These are phyloP conservation scores for Thelonectria olida DNA, from an alignment of 2,329 filamentous ascomycete species.

Conservation along the genomic window DNA sequence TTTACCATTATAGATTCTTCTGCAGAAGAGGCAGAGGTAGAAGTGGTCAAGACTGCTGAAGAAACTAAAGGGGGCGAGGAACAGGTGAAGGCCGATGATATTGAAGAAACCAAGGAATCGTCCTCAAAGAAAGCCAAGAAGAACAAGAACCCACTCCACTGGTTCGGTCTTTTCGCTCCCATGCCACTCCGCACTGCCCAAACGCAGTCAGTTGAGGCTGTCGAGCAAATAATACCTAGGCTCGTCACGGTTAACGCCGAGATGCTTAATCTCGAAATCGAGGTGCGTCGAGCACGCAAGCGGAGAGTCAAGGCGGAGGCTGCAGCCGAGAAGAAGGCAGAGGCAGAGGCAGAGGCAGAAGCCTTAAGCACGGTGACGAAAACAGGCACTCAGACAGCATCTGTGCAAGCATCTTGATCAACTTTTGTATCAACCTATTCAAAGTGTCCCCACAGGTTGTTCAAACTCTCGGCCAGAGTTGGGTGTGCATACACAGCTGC, in stretches of 20 bases:
- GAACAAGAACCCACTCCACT: constrained; percentile 58
- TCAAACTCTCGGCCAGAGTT: constrained; percentile 59
- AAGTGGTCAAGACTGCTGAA: constrained; percentile 14
- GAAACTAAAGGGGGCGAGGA: constrained; percentile 3
- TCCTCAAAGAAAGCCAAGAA: constrained; percentile 25
- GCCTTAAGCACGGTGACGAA: background rate
- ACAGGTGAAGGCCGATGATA: constrained; percentile 14
- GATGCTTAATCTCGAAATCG: constrained; percentile 73
- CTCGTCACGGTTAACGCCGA: constrained; percentile 66
- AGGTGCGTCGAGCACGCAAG: constrained; percentile 71
- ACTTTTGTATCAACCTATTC: constrained; percentile 38
- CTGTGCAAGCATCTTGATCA: constrained; percentile 27
- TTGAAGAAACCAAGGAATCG: constrained; percentile 16
- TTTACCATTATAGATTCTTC: constrained; percentile 30
- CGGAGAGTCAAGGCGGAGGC: constrained; percentile 58
- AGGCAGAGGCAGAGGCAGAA: constrained; percentile 1
- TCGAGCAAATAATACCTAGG: constrained; percentile 66
- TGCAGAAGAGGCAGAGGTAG: constrained; percentile 17
- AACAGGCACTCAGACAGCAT: constrained; percentile 10
- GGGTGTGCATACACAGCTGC: constrained; percentile 61
- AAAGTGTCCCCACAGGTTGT: constrained; percentile 58
- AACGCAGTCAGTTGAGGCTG: constrained; percentile 60
- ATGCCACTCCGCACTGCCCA: constrained; percentile 67
- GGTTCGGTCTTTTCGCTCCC: constrained; percentile 66
- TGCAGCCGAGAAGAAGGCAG: constrained; percentile 40